Conservation (phyloP, 768 basidiomycete genomes). For the Dacryopinax spathularia region DNA sequence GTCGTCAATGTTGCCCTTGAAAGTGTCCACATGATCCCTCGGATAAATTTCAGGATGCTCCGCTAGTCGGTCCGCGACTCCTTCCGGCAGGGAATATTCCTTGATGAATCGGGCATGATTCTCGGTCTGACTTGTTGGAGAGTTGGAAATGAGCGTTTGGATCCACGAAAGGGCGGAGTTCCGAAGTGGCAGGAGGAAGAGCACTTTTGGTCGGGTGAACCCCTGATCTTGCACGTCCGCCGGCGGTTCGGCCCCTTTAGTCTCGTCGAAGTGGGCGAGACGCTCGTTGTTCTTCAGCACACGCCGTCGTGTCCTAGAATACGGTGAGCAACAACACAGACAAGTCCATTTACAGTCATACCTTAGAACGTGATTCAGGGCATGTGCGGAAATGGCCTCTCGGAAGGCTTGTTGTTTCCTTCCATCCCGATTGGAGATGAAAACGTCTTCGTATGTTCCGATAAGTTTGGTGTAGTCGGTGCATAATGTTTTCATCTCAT, state of each 20-base stretch:
- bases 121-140: slow-evolving; percentile 70
- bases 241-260: slow-evolving; percentile 31
- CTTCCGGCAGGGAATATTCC: slow-evolving; percentile 73
- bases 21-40: slow-evolving; percentile 77
- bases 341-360: slow-evolving; percentile 24
- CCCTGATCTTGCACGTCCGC: slow-evolving; percentile 84
- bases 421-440: slow-evolving; percentile 49
- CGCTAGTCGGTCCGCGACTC: slow-evolving; percentile 65
- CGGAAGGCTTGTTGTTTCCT: slow-evolving; percentile 49
- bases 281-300: slow-evolving; percentile 91
- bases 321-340: neutral
- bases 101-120: slow-evolving; percentile 66
- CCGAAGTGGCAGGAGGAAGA: slow-evolving; percentile 86
- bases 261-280: slow-evolving; percentile 48
- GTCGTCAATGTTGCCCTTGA: slow-evolving; percentile 95
- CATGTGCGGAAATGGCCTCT: slow-evolving; percentile 62
- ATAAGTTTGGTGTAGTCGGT: slow-evolving; percentile 34
- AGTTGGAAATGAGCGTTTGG: slow-evolving; percentile 59
- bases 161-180: slow-evolving; percentile 76
- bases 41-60: slow-evolving; percentile 70
- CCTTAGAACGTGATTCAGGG: slow-evolving; percentile 83
- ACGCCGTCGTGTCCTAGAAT: slow-evolving; percentile 68
- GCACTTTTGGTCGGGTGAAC: slow-evolving; percentile 88
- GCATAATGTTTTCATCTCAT: neutral
- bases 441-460: slow-evolving; percentile 59